These are phyloP conservation scores for Pseudonectria buxi DNA, from an alignment of 2,329 filamentous ascomycete species.

Conservation along the genomic window DNA sequence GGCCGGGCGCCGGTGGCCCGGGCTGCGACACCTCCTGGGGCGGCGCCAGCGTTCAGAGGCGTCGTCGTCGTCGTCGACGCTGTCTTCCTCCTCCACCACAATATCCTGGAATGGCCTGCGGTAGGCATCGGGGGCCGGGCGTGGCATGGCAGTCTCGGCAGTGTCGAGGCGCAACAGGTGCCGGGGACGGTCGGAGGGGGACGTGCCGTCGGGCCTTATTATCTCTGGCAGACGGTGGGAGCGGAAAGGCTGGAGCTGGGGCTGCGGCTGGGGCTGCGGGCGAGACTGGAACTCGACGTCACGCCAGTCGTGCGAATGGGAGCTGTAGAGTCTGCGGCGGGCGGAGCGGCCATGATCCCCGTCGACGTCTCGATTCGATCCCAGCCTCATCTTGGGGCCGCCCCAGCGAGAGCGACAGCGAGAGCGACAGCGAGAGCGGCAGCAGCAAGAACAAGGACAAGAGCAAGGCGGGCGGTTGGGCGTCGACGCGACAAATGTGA, in stretches of 20 bases:
- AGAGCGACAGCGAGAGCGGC: too few species aligned
- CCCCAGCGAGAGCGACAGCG: too few species aligned
- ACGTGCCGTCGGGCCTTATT: conserved; percentile 27
- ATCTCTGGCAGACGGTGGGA: conserved; percentile 9
- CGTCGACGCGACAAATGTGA: conserved; percentile 18
- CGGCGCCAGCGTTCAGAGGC: neutral
- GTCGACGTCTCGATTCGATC: conserved; percentile 24
- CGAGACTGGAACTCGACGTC: conserved; percentile 22
- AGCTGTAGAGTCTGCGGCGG: conserved; percentile 21
- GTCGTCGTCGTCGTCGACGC: conserved; percentile 10
- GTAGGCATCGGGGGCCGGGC: conserved; percentile 25
- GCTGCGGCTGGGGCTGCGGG: too few species aligned
- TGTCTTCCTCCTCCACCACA: conserved; percentile 17
- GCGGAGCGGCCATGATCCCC: conserved; percentile 20
- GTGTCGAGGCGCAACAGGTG: conserved; percentile 21
- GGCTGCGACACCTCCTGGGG: neutral
- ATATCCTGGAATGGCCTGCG: conserved; percentile 21
- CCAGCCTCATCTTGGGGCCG: conserved; percentile 25
- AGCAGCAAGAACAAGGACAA: too few species aligned
- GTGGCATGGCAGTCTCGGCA: conserved; percentile 21
- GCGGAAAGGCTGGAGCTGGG: too few species aligned
- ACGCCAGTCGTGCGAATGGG: conserved; percentile 17
- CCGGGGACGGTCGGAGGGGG: conserved; percentile 18
- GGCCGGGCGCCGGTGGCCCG: neutral
- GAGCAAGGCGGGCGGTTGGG: conserved; percentile 13